Evolutionary conservation across 2,329 filamentous ascomycete species (phyloP).

Genomic region (Scorias spongiosa): DNA sequence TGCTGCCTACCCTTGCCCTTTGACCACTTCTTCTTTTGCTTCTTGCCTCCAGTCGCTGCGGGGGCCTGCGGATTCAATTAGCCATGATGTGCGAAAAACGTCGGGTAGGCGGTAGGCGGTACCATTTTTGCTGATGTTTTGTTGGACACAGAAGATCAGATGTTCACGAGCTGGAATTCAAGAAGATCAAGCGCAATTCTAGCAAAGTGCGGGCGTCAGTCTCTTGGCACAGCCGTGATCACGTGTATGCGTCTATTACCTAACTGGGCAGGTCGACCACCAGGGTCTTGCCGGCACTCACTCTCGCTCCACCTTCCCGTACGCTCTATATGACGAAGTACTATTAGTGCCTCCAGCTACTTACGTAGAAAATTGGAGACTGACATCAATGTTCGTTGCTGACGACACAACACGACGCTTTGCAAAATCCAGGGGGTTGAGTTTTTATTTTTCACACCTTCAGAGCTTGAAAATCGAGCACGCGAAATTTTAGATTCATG

Average conservation of each 20-base stretch:
- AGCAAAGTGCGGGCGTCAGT: not conserved
- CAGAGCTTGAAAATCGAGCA: no score
- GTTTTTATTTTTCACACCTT: no score
- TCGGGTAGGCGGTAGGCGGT: not conserved
- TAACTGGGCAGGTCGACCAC: no score
- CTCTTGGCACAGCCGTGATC: not conserved
- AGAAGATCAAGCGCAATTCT: not conserved
- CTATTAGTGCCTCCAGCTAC: no score
- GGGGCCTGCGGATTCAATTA: constrained; percentile 24
- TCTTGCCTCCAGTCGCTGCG: constrained; percentile 54
- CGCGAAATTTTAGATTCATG: no score
- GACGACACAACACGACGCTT: no score
- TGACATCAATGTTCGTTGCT: no score
- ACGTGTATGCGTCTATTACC: not conserved
- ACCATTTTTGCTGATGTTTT: not conserved
- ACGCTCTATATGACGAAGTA: no score
- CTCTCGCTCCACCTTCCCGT: no score
- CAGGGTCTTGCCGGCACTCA: no score
- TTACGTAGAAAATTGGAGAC: no score
- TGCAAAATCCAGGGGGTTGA: no score
- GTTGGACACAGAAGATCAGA: not conserved
- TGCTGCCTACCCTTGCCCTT: constrained; percentile 31
- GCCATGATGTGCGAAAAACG: not conserved
- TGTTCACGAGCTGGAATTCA: not conserved
- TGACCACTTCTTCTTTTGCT: constrained; percentile 72